These are phyloP conservation scores for Phaeodactylum tricornutum DNA, from an alignment of 108 stramenopile species.

Conservation along the genomic window DNA sequence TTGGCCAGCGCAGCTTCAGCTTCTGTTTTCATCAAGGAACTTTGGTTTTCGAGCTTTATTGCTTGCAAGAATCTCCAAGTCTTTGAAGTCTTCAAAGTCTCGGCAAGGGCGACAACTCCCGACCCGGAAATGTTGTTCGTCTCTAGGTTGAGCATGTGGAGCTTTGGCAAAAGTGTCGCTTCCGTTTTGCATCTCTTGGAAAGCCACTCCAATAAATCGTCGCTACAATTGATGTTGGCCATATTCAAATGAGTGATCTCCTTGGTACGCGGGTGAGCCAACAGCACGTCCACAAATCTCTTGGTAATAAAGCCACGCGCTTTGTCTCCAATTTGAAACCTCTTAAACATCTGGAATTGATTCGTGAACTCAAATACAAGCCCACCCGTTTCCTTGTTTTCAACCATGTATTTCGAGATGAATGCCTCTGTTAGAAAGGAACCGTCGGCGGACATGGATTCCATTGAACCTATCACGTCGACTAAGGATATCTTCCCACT, in stretches of 20 bases:
- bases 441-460: too few relatives aligned
- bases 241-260: slow-evolving; percentile 30
- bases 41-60: slow-evolving; percentile 36
- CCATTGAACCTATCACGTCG: too few relatives aligned
- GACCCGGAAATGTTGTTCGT: slow-evolving; percentile 27
- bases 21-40: slow-evolving; percentile 16
- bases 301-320: slow-evolving; percentile 21
- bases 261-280: slow-evolving; percentile 22
- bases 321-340: slow-evolving; percentile 25
- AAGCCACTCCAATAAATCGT: slow-evolving; percentile 22
- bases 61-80: slow-evolving; percentile 26
- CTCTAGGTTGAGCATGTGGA: slow-evolving; percentile 27
- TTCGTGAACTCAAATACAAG: slow-evolving; percentile 26
- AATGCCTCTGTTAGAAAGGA: too few relatives aligned
- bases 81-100: slow-evolving; percentile 10
- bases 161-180: slow-evolving; percentile 12
- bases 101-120: slow-evolving; percentile 24
- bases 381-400: slow-evolving; percentile 8
- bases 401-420: slow-evolving; percentile 20
- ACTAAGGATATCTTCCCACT: too few relatives aligned
- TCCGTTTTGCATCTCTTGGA: slow-evolving; percentile 12
- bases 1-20: slow-evolving; percentile 24
- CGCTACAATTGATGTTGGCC: slow-evolving; percentile 26
- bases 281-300: slow-evolving; percentile 28
- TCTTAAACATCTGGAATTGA: slow-evolving; percentile 33